Percentiles rank a stretch among this genome's conserved stretches.
These are phyloP conservation scores for Fragaria nilgerrensis DNA, from an alignment of 306 rosid genomes.

Conservation along the genomic window DNA sequence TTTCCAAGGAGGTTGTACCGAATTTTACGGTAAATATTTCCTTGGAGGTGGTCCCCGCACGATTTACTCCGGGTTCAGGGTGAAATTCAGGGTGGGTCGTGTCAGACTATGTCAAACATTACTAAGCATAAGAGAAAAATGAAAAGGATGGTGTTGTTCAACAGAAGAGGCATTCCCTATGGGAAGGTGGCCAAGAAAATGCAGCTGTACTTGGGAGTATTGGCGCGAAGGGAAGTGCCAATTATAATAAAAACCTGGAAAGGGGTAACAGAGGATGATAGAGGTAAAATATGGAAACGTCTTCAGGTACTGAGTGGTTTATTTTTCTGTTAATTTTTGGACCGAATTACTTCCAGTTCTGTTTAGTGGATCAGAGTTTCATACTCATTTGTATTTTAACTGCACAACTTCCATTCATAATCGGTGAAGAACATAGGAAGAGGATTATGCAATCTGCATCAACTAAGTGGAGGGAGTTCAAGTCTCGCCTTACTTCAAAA, in stretches of 20 bases:
- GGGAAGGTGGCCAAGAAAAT: not conserved
- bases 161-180: not conserved
- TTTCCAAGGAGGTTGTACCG: too few relatives aligned
- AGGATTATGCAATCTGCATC: not conserved
- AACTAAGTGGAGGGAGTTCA: not conserved
- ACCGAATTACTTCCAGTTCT: too few relatives aligned
- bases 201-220: not conserved
- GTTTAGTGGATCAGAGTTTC: too few relatives aligned
- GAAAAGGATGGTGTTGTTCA: not conserved
- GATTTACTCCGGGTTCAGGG: too few relatives aligned
- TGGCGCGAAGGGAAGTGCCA: not conserved
- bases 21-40: too few relatives aligned
- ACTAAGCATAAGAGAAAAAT: not conserved
- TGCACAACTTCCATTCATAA: not conserved
- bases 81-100: too few relatives aligned
- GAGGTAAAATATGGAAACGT: not conserved
- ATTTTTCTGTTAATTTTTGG: too few relatives aligned
- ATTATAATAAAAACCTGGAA: not conserved
- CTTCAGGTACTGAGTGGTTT: not conserved
- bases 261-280: not conserved
- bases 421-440: not conserved
- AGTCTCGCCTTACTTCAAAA: not conserved
- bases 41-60: too few relatives aligned
- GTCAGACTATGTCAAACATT: not conserved
- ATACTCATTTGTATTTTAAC: too few relatives aligned